Conservation (phyloP, 2,329 filamentous ascomycete species). For the Epichloe baconii region DNA sequence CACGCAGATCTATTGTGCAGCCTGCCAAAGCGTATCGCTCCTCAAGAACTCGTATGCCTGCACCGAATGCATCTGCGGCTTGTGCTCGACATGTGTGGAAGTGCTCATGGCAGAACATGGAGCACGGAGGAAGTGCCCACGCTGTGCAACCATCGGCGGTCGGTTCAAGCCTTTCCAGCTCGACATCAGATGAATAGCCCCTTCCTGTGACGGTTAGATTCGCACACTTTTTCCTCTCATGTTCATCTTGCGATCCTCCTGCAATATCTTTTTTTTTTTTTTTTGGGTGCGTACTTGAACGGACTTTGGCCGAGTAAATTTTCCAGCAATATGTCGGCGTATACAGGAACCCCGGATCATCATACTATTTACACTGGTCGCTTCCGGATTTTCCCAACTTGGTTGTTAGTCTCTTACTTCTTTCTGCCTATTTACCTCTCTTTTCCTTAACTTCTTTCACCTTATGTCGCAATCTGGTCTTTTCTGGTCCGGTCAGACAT, state of each 20-base stretch:
- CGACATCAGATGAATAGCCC: conserved; percentile 38
- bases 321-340: conserved; percentile 1
- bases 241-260: neutral
- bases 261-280: neutral
- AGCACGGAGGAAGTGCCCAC: conserved; percentile 62
- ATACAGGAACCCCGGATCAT: neutral
- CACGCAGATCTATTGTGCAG: conserved; percentile 86
- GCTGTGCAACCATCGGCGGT: conserved; percentile 66
- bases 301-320: neutral
- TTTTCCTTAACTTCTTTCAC: neutral
- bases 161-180: conserved; percentile 77
- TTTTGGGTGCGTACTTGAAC: neutral
- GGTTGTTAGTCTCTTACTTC: neutral
- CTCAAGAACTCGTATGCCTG: conserved; percentile 83
- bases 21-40: conserved; percentile 64
- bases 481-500: neutral
- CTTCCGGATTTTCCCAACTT: neutral
- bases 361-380: neutral
- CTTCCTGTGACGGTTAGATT: conserved; percentile 4
- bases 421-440: neutral
- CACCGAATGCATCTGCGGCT: conserved; percentile 88
- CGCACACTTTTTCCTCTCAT: neutral
- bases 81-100: conserved; percentile 81
- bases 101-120: conserved; percentile 65
- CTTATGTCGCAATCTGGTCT: neutral